Percentiles rank a stretch among this genome's conserved stretches.
Evolutionary conservation across 768 basidiomycete genomes (phyloP).

Genomic region (Lactarius sp.): DNA sequence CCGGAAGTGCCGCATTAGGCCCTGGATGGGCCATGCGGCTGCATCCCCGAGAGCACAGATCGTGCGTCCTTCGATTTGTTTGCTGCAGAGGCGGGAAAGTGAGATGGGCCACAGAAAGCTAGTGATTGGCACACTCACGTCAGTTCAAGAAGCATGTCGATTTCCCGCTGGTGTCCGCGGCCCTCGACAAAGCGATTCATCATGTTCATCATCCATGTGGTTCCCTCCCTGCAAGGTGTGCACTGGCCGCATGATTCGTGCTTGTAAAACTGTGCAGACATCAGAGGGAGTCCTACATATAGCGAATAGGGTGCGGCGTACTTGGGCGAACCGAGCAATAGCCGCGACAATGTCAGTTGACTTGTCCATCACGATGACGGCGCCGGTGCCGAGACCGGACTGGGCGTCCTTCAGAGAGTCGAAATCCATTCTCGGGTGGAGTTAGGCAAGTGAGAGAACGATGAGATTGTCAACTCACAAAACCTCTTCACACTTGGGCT

Average conservation of each 20-base stretch:
- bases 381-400: slow-evolving; percentile 96
- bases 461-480: slow-evolving; percentile 52
- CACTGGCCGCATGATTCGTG: slow-evolving; percentile 74
- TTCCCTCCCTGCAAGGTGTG: slow-evolving; percentile 81
- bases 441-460: not conserved
- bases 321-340: slow-evolving; percentile 89
- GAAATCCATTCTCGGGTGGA: slow-evolving; percentile 78
- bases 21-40: slow-evolving; percentile 98
- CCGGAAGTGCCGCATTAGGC: slow-evolving; percentile 95
- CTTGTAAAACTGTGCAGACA: slow-evolving; percentile 8
- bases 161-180: slow-evolving; percentile 85
- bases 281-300: not conserved
- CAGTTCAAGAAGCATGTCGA: slow-evolving; percentile 95
- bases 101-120: not conserved
- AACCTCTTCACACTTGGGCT: slow-evolving; percentile 76
- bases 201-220: slow-evolving; percentile 99
- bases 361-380: slow-evolving; percentile 99
- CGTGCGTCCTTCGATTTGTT: slow-evolving; percentile 95
- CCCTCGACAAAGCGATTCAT: slow-evolving; percentile 96
- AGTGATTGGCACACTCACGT: slow-evolving; percentile 50
- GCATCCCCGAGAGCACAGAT: slow-evolving; percentile 97
- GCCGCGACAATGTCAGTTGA: slow-evolving; percentile 91
- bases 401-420: slow-evolving; percentile 92
- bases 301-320: slow-evolving; percentile 26
- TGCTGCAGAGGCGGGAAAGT: slow-evolving; percentile 41